Evolutionary conservation across 2,329 filamentous ascomycete species (phyloP).

Genomic region (Colletotrichum sp.): DNA sequence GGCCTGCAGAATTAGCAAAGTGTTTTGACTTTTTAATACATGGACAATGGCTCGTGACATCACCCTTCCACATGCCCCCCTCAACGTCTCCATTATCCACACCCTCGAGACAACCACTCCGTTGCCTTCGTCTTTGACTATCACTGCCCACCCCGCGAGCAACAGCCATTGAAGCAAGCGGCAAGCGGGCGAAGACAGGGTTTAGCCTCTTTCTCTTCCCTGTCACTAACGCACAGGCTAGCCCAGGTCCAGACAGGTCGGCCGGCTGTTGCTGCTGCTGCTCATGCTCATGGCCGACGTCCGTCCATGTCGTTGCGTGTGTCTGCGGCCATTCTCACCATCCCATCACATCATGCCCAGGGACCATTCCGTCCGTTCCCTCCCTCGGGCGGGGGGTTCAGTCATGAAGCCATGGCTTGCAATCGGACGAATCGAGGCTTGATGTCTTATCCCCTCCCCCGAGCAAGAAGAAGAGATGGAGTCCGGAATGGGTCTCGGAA

Average conservation of each 20-base stretch:
- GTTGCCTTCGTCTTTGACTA: not conserved
- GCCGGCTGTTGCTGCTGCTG: slow-evolving; percentile 31
- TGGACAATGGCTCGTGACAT: no score
- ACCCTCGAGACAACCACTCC: slow-evolving; percentile 2
- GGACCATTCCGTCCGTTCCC: slow-evolving; percentile 27
- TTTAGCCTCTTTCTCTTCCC: slow-evolving; percentile 10
- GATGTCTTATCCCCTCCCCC: slow-evolving; percentile 42
- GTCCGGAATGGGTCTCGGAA: slow-evolving; percentile 43
- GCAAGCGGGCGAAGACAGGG: slow-evolving; percentile 19
- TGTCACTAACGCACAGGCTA: slow-evolving; percentile 20
- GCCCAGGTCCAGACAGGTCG: slow-evolving; percentile 25
- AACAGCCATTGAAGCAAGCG: not conserved
- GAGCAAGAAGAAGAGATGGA: slow-evolving; percentile 33
- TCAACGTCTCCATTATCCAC: slow-evolving; percentile 3
- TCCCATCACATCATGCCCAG: slow-evolving; percentile 40
- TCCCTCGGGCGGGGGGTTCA: slow-evolving; percentile 49
- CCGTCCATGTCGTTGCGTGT: slow-evolving; percentile 19
- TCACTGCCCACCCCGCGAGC: not conserved
- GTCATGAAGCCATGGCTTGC: slow-evolving; percentile 25
- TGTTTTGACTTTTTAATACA: no score
- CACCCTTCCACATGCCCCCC: slow-evolving; percentile 23
- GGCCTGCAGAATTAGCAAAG: slow-evolving; percentile 27
- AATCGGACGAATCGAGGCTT: slow-evolving; percentile 48
- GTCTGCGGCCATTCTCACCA: slow-evolving; percentile 24
- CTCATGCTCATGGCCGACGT: slow-evolving; percentile 35